A percentile compares a stretch with the other conserved stretches of the same genome.
phyloP scores from a whole-genome alignment of 805 yeast species.

The Suhomyces vadensis region DNA sequence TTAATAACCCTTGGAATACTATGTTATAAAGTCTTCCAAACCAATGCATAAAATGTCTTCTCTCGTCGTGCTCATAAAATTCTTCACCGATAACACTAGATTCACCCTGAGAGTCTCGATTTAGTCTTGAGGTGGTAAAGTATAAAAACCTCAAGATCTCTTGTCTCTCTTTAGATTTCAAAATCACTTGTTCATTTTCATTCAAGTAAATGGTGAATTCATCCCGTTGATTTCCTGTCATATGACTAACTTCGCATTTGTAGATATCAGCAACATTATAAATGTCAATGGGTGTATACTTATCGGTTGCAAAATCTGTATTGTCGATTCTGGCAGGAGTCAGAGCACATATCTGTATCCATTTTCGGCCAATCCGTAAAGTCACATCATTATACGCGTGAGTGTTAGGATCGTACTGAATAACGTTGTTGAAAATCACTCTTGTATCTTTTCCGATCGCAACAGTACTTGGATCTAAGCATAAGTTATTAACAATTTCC shows the following conservation, averaged over 20 bases:
- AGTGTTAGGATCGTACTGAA: conserved; percentile 48
- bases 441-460: conserved; percentile 39
- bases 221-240: conserved; percentile 24
- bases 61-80: background rate
- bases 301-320: conserved; percentile 24
- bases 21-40: conserved; percentile 65
- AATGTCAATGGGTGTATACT: conserved; percentile 37
- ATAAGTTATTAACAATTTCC: conserved; percentile 34
- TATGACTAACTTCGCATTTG: conserved; percentile 35
- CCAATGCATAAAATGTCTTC: conserved; percentile 34
- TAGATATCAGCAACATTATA: conserved; percentile 33
- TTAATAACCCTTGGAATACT: conserved; percentile 67
- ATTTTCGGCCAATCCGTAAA: conserved; percentile 68
- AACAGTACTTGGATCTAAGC: conserved; percentile 35
- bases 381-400: conserved; percentile 60
- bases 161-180: conserved; percentile 37
- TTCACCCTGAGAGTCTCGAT: conserved; percentile 10
- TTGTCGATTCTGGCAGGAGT: conserved; percentile 21
- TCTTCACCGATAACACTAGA: conserved; percentile 9
- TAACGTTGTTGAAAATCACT: conserved; percentile 35
- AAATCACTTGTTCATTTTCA: conserved; percentile 26
- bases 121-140: conserved; percentile 58
- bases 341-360: conserved; percentile 49
- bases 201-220: conserved; percentile 39
- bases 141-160: conserved; percentile 73